These are phyloP conservation scores for Aspergillus unguis DNA, from an alignment of 2,329 filamentous ascomycete genomes.

Conservation along the genomic window DNA sequence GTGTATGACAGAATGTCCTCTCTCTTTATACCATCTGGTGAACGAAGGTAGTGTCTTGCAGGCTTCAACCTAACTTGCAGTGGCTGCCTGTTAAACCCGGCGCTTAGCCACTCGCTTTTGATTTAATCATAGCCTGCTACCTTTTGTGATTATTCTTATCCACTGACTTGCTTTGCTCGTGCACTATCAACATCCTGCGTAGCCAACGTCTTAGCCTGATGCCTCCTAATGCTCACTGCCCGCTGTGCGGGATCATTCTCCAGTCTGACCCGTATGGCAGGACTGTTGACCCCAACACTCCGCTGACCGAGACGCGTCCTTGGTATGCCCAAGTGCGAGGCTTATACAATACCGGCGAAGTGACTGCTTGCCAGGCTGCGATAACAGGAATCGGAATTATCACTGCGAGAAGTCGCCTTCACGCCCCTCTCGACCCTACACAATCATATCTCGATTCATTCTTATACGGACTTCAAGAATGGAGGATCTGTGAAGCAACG, in stretches of 20 bases:
- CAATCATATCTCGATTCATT: not conserved
- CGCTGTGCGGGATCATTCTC: constrained; percentile 13
- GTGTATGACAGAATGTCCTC: no score
- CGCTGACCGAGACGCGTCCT: not conserved
- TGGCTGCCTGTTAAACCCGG: no score
- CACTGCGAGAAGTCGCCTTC: not conserved
- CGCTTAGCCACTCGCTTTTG: no score
- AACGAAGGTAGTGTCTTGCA: no score
- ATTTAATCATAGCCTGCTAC: no score
- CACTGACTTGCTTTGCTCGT: no score
- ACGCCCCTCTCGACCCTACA: not conserved
- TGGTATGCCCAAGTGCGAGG: constrained; percentile 15
- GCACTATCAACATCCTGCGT: no score
- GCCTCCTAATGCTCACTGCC: constrained; percentile 10
- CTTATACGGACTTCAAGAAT: not conserved
- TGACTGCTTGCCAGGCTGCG: not conserved
- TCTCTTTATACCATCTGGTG: no score
- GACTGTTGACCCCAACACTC: not conserved
- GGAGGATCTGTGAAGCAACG: not conserved
- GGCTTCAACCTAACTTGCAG: no score
- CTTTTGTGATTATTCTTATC: no score
- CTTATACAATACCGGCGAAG: not conserved
- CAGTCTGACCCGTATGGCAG: not conserved
- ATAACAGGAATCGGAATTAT: constrained; percentile 10
- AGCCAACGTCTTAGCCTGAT: not conserved